phyloP scores from a whole-genome alignment of 148 eudicot species.

The Mesembryanthemum crystallinum region DNA sequence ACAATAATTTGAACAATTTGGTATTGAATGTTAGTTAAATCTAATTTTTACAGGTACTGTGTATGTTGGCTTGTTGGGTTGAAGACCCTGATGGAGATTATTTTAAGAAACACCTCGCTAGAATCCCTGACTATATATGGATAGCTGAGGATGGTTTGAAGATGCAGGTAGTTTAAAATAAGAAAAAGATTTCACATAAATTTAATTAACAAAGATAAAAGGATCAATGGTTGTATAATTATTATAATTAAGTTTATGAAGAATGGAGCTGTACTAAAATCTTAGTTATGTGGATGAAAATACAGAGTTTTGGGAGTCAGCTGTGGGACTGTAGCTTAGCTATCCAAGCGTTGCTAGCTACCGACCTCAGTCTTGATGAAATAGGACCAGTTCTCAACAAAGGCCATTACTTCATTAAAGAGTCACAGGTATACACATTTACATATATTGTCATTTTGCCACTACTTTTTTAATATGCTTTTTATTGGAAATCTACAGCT shows the following conservation, averaged over 20 bases:
- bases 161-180: constrained; percentile 37
- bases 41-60: constrained; percentile 26
- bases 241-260: neutral
- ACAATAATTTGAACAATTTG: neutral
- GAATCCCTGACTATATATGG: constrained; percentile 51
- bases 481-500: too few relatives aligned
- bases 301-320: too few relatives aligned
- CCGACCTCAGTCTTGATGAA: too few relatives aligned
- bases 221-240: too few relatives aligned
- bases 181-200: too few relatives aligned
- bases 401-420: neutral
- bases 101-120: constrained; percentile 43
- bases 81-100: constrained; percentile 51
- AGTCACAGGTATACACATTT: neutral
- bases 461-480: too few relatives aligned
- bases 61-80: constrained; percentile 49
- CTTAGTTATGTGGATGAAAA: neutral
- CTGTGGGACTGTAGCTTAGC: too few relatives aligned
- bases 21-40: neutral
- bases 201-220: too few relatives aligned
- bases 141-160: constrained; percentile 59
- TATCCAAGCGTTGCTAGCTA: too few relatives aligned
- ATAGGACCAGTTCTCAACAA: too few relatives aligned
- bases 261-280: neutral
- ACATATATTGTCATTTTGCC: too few relatives aligned